Base-by-base conservation (phyloP, 257 asterid species). In the Solanum clarkiae region DNA sequence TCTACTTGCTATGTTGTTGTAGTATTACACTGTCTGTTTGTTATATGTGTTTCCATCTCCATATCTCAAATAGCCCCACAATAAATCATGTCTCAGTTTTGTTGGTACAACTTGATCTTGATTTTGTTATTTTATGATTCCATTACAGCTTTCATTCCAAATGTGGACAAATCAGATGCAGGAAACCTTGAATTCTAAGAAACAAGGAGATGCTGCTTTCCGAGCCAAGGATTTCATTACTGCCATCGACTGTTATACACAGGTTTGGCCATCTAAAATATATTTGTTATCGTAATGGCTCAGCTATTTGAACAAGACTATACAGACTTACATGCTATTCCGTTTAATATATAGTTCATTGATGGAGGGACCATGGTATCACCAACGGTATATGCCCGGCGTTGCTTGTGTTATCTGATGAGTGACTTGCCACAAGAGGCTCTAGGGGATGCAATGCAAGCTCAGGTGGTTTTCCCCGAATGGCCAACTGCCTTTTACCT, bases 101-200 rank as follows among this genome's bases (percentile, higher is more conserved):
- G 51, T 63, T 51, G 54, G 42, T 32, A 63, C 57, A 6, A 44
- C 49, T 26, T 62, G 24, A 22, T 40, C 56, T 62, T 40, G 44
- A 59, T 79, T 10, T 77, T 59, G 40, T 32, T 26, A 63, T 55
- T 75, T 51, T 75, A 29, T 83, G 65, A 79, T 53, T 81, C 65
- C 22, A 62, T 65, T 92, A 89, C 97, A 96, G 99, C 95, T 96
- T 63, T 96, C 99, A 57, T 96, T 96, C 87, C 99, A 96, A 84
- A 85, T 96, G 95, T 96, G 99, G 99, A 96, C 98, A 57, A 92
- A 93, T 85, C 98, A 95, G 91, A 94, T 96, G 98, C 98, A 95
- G 91, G 98, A 94, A 84, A 91, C 95, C 42, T 87, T 96, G 92
- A 92, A 90, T 82, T 95, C 94, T 32, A 96, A 96, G 93, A 95